Base-by-base conservation (phyloP, 2,329 filamentous ascomycete species). In the Botrytis byssoidea region DNA sequence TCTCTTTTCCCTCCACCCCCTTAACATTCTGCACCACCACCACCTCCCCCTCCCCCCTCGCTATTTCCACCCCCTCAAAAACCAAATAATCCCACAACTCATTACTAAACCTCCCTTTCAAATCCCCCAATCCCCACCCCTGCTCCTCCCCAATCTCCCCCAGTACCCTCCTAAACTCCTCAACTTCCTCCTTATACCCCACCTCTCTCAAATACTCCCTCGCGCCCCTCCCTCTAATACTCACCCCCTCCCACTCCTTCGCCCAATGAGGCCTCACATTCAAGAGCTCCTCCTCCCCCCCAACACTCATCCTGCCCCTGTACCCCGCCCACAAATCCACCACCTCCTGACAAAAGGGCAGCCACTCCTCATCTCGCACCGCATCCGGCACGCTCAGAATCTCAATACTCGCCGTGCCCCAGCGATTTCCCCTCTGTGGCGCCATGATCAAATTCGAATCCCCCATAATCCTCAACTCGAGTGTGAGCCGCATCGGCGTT, bases 381-480 rank as follows among this genome's bases (percentile, higher is more conserved):
- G 82, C 82, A 55, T 83, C 82, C n/a, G 83, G 82, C 18, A 85
- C 78, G 0, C 82, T 84, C 65, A 85, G 73, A 1, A 85, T 79
- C 75, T 85, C 84, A 74, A 86, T 85, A 64, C 81, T 82, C 10
- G 81, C 82, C 1, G 83, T 85, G 8, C 84, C 84, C 51, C 83
- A 80, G 16, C 61, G 76, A 73, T 86, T 84, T 5, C 83, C 83
- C 2, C 79, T 78, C 75, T 85, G 84, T 2, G 85, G 84, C 18
- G 85, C 85, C 82, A 86, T 82, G 46, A 84, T 79, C 25, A 86
- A 74, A 25, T 84, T 79, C 68, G 82, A 83, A n/a, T 78, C 79
- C 4, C 81, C 83, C 79, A 84, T 85, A 73, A 86, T 83, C 35
- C 84, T 81, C 80, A 86, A 79, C 72, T 85, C 84, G 16, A 86